phyloP scores from a whole-genome alignment of 78 protist species.

The Guillardia theta region DNA sequence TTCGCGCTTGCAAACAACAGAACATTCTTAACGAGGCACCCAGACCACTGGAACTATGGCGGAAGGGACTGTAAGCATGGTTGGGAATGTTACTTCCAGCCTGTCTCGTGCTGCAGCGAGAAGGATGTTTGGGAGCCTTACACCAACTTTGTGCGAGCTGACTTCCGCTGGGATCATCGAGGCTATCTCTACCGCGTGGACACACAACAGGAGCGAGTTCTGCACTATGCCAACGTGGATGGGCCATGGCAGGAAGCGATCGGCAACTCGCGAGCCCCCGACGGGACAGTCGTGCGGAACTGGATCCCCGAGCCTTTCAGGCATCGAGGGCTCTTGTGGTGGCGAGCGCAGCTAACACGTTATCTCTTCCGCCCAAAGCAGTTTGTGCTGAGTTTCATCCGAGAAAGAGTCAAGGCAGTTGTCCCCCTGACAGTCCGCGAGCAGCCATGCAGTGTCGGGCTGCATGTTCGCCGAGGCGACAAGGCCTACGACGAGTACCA shows the following conservation, averaged over 20 bases:
- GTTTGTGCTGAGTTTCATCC: neutral
- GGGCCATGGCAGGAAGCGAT: slow-evolving; percentile 21
- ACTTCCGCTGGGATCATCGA: neutral
- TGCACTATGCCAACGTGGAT: neutral
- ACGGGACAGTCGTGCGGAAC: neutral
- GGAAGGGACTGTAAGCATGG: neutral
- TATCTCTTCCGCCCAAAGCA: neutral
- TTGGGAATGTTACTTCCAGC: slow-evolving; percentile 5
- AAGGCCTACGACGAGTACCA: neutral
- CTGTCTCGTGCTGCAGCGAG: neutral
- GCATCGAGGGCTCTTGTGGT: neutral
- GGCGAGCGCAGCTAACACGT: slow-evolving; percentile 14
- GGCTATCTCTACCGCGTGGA: neutral
- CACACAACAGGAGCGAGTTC: neutral
- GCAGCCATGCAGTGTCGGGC: neutral
- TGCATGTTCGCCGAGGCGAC: neutral
- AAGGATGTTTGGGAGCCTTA: neutral
- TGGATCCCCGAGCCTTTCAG: neutral
- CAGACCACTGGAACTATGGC: slow-evolving; percentile 31
- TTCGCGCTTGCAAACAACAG: neutral
- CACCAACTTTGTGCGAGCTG: neutral
- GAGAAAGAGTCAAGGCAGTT: neutral
- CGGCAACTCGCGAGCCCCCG: neutral
- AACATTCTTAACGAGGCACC: neutral
- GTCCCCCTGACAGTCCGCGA: neutral